These are phyloP conservation scores for Curvularia lunata DNA, from an alignment of 2,329 filamentous ascomycete species.

Conservation along the genomic window DNA sequence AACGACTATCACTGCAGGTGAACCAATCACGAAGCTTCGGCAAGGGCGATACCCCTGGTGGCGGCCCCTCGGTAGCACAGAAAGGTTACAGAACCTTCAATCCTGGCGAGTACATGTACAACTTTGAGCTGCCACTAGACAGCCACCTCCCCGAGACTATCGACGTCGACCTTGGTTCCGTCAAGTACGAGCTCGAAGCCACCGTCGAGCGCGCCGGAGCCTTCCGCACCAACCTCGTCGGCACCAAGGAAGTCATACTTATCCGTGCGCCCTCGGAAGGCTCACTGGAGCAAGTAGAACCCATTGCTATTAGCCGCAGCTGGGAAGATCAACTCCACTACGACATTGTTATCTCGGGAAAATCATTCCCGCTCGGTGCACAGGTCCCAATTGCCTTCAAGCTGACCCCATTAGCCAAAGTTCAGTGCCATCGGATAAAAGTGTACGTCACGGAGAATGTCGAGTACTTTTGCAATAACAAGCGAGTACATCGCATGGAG, in stretches of 20 bases:
- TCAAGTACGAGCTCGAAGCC: constrained; percentile 87
- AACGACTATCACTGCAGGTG: constrained; percentile 78
- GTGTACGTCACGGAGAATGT: constrained; percentile 89
- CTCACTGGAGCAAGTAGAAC: constrained; percentile 88
- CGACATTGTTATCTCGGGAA: constrained; percentile 94
- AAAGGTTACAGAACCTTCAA: constrained; percentile 88
- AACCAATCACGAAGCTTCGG: constrained; percentile 84
- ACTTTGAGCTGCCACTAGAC: constrained; percentile 84
- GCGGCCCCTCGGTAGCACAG: constrained; percentile 65
- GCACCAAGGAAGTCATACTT: constrained; percentile 79
- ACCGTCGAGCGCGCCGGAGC: constrained; percentile 84
- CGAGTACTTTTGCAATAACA: constrained; percentile 88
- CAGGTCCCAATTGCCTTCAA: constrained; percentile 94
- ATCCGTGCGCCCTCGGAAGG: constrained; percentile 86
- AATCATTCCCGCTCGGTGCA: constrained; percentile 87
- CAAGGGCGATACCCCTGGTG: constrained; percentile 71
- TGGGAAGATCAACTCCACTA: constrained; percentile 97
- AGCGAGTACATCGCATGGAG: constrained; percentile 83
- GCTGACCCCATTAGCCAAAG: constrained; percentile 88
- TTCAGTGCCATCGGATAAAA: constrained; percentile 90
- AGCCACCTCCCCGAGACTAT: constrained; percentile 82
- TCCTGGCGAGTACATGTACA: constrained; percentile 74
- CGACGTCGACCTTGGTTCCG: constrained; percentile 81
- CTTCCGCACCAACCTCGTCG: constrained; percentile 86
- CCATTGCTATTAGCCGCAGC: constrained; percentile 88